phyloP scores from a whole-genome alignment of 2,329 filamentous ascomycete genomes.

The Coniochaeta sp. region DNA sequence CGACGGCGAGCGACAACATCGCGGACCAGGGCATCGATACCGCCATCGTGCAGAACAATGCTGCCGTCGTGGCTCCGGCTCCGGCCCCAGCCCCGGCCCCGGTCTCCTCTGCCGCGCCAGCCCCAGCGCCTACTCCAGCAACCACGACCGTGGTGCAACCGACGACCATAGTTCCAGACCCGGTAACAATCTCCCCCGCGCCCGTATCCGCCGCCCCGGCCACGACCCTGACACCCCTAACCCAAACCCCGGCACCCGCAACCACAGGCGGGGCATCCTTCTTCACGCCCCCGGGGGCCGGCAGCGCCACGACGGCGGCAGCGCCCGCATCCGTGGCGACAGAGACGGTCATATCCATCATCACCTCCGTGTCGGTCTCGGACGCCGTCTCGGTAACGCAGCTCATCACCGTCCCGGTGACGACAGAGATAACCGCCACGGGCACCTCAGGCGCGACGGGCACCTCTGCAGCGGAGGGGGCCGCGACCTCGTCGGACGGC shows the following conservation, averaged over 20 bases:
- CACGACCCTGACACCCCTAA: not conserved
- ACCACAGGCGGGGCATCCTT: slow-evolving; percentile 9
- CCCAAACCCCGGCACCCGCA: slow-evolving; percentile 15
- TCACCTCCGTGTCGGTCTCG: not conserved
- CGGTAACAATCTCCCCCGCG: slow-evolving; percentile 5
- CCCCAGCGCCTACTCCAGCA: not conserved
- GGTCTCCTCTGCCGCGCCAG: not conserved
- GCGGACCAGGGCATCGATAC: slow-evolving; percentile 17
- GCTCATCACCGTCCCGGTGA: slow-evolving; percentile 8
- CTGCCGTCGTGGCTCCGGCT: not conserved
- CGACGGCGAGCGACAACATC: slow-evolving; percentile 7
- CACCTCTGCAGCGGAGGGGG: not conserved
- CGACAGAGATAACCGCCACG: not conserved
- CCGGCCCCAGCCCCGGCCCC: not conserved
- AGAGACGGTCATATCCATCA: slow-evolving; percentile 2
- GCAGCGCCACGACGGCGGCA: not conserved
- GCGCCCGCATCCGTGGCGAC: not conserved
- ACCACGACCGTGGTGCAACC: not conserved
- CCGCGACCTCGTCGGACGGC: not conserved
- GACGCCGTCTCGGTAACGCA: slow-evolving; percentile 7
- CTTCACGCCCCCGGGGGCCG: slow-evolving; percentile 11
- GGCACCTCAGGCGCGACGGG: not conserved
- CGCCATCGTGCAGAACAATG: slow-evolving; percentile 11
- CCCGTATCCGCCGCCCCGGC: not conserved
- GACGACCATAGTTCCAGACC: not conserved